Base-by-base conservation (phyloP, 352 stramenopile genomes). In the Phytophthora aleatoria region DNA sequence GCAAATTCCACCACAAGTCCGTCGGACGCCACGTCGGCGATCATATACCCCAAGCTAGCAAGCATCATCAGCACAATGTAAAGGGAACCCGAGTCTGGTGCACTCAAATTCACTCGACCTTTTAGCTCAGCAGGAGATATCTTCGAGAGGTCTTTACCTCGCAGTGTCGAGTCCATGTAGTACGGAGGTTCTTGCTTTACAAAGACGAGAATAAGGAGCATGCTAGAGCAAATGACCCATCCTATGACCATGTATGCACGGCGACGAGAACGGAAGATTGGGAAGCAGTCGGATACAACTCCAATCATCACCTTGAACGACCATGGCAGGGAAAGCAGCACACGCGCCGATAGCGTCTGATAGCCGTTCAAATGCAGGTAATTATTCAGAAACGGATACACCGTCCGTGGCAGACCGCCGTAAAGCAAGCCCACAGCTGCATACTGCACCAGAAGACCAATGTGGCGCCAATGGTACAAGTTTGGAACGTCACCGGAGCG, bases 371-470 rank as follows among this genome's bases (percentile, higher is more conserved):
- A 73, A 33, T 84, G 72, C 50, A 91, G 50, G 54, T 91, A 94
- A 66, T 85, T 86, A 61, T 90, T 87, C 16, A 95, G 57, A 33
- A 93, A 83, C 13, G 84, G 84, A 50, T 93, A 94, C 26, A 89
- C 64, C 0, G 74, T 86, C n/a, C 78, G 62, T 8, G 80, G 75
- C 7, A 92, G 57, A 26, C 76, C 67, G 20, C 83, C 82, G 51
- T 83, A 89, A 31, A 92, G 42, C 35, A 94, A 54, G 3, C 83
- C 82, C 3, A 94, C 74, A 15, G 74, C 68, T 33, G 75, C 79
- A 62, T 94, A 94, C 52, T 94, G 83, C 5, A 83, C 70, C 4
- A 94, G 62, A 15, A 94, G 47, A 9, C 78, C 83, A 44, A 90
- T 72, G 50, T 90, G 74, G 26, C 73, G 56, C 45, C 73, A 75